A percentile compares a stretch with the other conserved stretches of the same genome.
phyloP scores from a whole-genome alignment of 129 eudicot species.

The Flaveria linearis region DNA sequence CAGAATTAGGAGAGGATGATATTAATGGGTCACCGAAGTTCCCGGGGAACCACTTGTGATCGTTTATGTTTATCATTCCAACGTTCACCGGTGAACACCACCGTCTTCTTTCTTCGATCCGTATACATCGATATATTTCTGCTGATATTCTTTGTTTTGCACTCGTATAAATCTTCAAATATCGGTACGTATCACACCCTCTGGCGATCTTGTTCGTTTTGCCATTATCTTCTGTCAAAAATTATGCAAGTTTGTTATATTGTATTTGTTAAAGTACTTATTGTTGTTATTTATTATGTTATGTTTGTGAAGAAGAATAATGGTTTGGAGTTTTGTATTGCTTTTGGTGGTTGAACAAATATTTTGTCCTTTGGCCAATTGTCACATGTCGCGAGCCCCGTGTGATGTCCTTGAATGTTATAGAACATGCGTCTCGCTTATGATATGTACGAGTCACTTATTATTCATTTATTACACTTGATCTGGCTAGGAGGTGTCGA shows the following conservation, averaged over 20 bases:
- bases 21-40: slow-evolving; percentile 33
- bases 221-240: too few relatives aligned
- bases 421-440: not conserved
- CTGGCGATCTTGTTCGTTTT: not conserved
- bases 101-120: not conserved
- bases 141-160: not conserved
- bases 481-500: not conserved
- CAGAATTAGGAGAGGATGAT: slow-evolving; percentile 21
- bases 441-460: not conserved
- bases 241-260: too few relatives aligned
- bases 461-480: not conserved
- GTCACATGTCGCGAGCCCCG: not conserved
- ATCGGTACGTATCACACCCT: slow-evolving; percentile 28
- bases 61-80: slow-evolving; percentile 20
- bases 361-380: not conserved
- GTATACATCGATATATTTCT: not conserved
- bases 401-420: too few relatives aligned
- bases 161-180: slow-evolving; percentile 3
- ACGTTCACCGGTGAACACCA: slow-evolving; percentile 24
- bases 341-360: not conserved
- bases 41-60: slow-evolving; percentile 34
- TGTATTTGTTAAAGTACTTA: too few relatives aligned
- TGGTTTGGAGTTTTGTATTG: not conserved
- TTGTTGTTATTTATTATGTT: not conserved
- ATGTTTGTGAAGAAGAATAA: not conserved